phyloP scores from a whole-genome alignment of 768 basidiomycete genomes.

The Leccinum longicurvipes region DNA sequence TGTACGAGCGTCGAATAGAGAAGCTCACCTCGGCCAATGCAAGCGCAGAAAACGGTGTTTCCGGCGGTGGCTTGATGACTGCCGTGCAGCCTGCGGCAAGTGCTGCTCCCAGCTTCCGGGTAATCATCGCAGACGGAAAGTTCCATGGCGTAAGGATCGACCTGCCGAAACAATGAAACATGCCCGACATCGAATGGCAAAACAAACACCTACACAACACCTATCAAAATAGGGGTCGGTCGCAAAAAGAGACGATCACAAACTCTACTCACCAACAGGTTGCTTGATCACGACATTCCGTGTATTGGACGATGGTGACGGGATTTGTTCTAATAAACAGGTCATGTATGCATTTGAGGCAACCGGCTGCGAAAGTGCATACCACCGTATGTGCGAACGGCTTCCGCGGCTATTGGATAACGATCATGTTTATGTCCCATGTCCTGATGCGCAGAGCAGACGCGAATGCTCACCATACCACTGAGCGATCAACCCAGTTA shows the following conservation, averaged over 20 bases:
- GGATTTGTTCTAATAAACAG: slow-evolving; percentile 65
- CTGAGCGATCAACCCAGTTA: slow-evolving; percentile 35
- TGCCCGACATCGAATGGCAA: too few species aligned
- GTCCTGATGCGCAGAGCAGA: background rate
- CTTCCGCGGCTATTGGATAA: slow-evolving; percentile 74
- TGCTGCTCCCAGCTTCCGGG: slow-evolving; percentile 84
- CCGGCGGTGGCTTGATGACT: slow-evolving; percentile 92
- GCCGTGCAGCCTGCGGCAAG: slow-evolving; percentile 95
- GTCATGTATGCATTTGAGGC: background rate
- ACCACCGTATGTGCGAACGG: slow-evolving; percentile 90
- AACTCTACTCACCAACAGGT: slow-evolving; percentile 63
- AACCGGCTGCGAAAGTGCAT: slow-evolving; percentile 11
- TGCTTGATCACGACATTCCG: slow-evolving; percentile 94
- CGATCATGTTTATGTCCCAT: background rate
- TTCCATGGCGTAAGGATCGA: slow-evolving; percentile 87
- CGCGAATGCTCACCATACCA: slow-evolving; percentile 64
- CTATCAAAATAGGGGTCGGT: slow-evolving; percentile 22
- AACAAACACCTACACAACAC: slow-evolving; percentile 42
- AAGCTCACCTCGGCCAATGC: slow-evolving; percentile 79
- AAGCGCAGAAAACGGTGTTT: slow-evolving; percentile 90
- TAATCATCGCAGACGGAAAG: slow-evolving; percentile 94
- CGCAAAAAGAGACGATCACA: slow-evolving; percentile 35
- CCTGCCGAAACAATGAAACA: slow-evolving; percentile 35
- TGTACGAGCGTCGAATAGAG: background rate
- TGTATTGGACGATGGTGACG: slow-evolving; percentile 61